Percentiles rank a stretch among this genome's conserved stretches.
Evolutionary conservation across 2,329 filamentous ascomycete genomes (phyloP).

Genomic region (Ascomycota sp.): DNA sequence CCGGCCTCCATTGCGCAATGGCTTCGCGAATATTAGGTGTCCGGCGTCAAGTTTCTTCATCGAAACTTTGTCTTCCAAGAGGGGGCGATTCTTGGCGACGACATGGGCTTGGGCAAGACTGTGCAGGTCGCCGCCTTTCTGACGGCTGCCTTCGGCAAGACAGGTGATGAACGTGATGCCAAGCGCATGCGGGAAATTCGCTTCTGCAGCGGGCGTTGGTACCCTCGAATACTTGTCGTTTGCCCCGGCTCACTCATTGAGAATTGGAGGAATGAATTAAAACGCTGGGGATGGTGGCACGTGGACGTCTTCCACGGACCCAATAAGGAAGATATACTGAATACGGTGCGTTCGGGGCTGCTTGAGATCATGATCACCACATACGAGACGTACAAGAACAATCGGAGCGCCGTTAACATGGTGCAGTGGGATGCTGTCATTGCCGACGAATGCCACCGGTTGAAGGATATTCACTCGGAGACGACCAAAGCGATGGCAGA

Average conservation of each 20-base stretch:
- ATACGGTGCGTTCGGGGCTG: conserved; percentile 50
- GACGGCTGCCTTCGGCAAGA: conserved; percentile 82
- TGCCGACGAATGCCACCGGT: conserved; percentile 76
- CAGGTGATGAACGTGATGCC: conserved; percentile 61
- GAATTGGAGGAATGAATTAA: conserved; percentile 76
- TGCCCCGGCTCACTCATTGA: conserved; percentile 73
- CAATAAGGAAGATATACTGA: conserved; percentile 43
- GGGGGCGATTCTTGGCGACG: conserved; percentile 77
- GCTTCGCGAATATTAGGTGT: conserved; percentile 73
- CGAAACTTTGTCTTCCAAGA: conserved; percentile 75
- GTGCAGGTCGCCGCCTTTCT: conserved; percentile 89
- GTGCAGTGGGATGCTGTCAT: conserved; percentile 85
- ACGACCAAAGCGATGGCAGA: conserved; percentile 73
- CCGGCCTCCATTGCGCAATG: conserved; percentile 81
- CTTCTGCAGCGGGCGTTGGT: conserved; percentile 43
- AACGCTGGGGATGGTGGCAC: conserved; percentile 91
- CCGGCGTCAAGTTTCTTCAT: conserved; percentile 68
- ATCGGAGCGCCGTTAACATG: conserved; percentile 51
- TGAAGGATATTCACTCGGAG: conserved; percentile 60
- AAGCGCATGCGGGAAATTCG: conserved; percentile 79
- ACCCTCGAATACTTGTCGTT: conserved; percentile 54
- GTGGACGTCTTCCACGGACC: conserved; percentile 58
- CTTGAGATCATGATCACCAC: conserved; percentile 87
- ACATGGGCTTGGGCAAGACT: conserved; percentile 95
- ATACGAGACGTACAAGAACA: conserved; percentile 71